Percentiles rank a stretch among this genome's conserved stretches.
Evolutionary conservation across 352 stramenopile genomes (phyloP).

Genomic region (Pythium sukuiense): DNA sequence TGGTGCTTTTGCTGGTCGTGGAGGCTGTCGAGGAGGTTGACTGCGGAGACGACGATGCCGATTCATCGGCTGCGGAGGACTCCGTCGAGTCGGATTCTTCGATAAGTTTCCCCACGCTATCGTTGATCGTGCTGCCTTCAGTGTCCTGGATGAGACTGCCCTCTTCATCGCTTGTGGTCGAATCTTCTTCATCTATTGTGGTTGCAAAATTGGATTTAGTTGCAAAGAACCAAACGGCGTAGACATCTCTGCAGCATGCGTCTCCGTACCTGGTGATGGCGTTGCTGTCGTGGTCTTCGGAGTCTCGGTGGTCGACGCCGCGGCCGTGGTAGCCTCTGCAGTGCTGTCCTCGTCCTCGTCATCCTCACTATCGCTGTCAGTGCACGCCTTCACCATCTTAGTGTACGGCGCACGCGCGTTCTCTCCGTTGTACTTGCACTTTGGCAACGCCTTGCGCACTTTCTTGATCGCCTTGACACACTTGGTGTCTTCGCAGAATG

Average conservation of each 20-base stretch:
- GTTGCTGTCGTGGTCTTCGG: not conserved
- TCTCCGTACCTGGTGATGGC: not conserved
- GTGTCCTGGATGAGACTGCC: not conserved
- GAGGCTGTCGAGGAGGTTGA: not conserved
- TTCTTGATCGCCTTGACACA: slow-evolving; percentile 24
- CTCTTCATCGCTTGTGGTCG: not conserved
- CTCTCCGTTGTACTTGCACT: slow-evolving; percentile 23
- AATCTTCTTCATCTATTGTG: not conserved
- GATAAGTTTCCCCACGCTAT: not conserved
- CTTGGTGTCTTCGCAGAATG: slow-evolving; percentile 15
- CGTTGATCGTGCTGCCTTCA: not conserved
- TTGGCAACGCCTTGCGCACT: slow-evolving; percentile 18
- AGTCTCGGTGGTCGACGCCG: slow-evolving; percentile 4
- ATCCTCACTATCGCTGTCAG: slow-evolving; percentile 7
- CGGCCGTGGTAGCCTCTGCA: not conserved
- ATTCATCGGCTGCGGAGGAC: too few species aligned
- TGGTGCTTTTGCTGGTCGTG: not conserved
- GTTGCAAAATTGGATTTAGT: not conserved
- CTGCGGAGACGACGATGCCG: not conserved
- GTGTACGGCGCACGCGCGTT: slow-evolving; percentile 5
- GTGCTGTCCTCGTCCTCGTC: slow-evolving; percentile 1
- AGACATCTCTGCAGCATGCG: not conserved
- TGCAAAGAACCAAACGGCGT: not conserved
- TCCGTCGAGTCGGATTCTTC: not conserved
- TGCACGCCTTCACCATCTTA: slow-evolving; percentile 16